Conservation (phyloP, 1,139 yeast genomes). For the Suhomyces bokatorum region DNA sequence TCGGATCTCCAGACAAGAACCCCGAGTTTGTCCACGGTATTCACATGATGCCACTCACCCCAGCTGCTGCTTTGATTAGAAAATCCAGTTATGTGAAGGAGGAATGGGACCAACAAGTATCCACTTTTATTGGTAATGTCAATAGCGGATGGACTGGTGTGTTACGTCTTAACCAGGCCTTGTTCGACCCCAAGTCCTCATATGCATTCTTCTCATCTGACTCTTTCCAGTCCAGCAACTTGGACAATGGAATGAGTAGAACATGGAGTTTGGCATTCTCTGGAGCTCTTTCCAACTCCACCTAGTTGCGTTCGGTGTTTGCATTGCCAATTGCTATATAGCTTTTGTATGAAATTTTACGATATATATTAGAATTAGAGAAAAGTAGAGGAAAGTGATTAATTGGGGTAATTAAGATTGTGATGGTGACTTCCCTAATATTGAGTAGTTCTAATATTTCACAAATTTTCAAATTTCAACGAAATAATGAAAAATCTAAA, state of each 20-base stretch:
- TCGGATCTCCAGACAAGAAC: slow-evolving; percentile 50
- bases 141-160: slow-evolving; percentile 89
- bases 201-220: slow-evolving; percentile 65
- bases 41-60: slow-evolving; percentile 90
- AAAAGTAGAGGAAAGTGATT: too few relatives aligned
- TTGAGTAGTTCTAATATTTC: too few relatives aligned
- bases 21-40: slow-evolving; percentile 91
- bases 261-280: slow-evolving; percentile 84
- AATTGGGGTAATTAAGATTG: too few relatives aligned
- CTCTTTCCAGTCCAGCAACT: slow-evolving; percentile 49
- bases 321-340: slow-evolving; percentile 1
- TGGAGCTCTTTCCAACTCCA: slow-evolving; percentile 18
- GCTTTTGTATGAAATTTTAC: slow-evolving; percentile 4
- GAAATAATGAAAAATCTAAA: too few relatives aligned
- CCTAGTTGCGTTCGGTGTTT: slow-evolving; percentile 1
- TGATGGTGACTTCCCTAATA: too few relatives aligned
- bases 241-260: slow-evolving; percentile 86
- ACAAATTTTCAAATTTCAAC: too few relatives aligned
- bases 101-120: slow-evolving; percentile 71
- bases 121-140: slow-evolving; percentile 52
- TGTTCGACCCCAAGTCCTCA: slow-evolving; percentile 65
- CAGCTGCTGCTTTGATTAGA: slow-evolving; percentile 77
- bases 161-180: slow-evolving; percentile 73
- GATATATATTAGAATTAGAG: neutral
- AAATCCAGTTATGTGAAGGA: slow-evolving; percentile 66